Percentiles rank a stretch among this genome's conserved stretches.
These are phyloP conservation scores for Geranium brycei DNA, from an alignment of 345 rosid genomes.

Conservation along the genomic window DNA sequence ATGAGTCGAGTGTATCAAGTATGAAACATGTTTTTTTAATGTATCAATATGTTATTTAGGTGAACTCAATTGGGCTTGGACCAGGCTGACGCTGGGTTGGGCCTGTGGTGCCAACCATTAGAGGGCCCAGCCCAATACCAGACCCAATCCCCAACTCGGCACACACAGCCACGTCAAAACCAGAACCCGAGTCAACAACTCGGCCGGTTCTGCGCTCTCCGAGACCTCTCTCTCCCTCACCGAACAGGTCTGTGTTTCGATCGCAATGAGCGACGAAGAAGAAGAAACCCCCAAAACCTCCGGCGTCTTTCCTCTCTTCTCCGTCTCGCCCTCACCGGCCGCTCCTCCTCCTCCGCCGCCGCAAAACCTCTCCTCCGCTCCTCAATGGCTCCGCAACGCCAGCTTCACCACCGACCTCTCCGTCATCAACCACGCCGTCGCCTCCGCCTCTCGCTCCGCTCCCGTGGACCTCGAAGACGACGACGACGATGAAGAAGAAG, in stretches of 20 bases:
- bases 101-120: too few relatives aligned
- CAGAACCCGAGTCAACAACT: neutral
- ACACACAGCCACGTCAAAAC: neutral
- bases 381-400: constrained; percentile 72
- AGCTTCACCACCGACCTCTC: constrained; percentile 73
- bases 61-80: too few relatives aligned
- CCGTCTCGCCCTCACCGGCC: constrained; percentile 15
- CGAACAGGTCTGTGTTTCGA: neutral
- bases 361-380: constrained; percentile 6
- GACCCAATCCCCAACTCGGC: neutral
- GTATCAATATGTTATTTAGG: too few relatives aligned
- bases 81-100: too few relatives aligned
- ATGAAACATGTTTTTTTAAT: too few relatives aligned
- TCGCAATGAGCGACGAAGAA: neutral
- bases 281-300: neutral
- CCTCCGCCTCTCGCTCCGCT: constrained; percentile 16
- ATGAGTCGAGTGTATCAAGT: too few relatives aligned
- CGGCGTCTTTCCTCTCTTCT: constrained; percentile 34
- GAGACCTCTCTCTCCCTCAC: neutral
- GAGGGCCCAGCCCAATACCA: neutral
- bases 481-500: constrained; percentile 25
- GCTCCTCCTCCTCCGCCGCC: constrained; percentile 8
- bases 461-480: neutral
- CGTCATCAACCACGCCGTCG: constrained; percentile 35
- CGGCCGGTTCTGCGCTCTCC: neutral